These are phyloP conservation scores for Quercus robur DNA, from an alignment of 306 rosid species.

Conservation along the genomic window DNA sequence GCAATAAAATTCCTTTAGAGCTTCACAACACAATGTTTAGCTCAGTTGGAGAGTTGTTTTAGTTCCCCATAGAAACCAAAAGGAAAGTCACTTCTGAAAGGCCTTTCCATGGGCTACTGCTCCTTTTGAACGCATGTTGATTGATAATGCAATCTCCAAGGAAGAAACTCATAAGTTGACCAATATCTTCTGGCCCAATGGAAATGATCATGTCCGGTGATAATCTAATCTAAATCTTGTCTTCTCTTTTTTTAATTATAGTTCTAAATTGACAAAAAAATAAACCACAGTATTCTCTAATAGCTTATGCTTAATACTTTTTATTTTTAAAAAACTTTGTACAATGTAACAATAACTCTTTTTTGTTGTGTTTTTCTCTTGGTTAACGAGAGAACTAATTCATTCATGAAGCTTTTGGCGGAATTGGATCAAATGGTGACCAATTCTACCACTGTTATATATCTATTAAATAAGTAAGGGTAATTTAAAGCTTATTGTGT, in stretches of 20 bases:
- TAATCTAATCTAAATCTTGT: not conserved
- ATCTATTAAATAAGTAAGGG: too few species aligned
- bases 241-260: too few species aligned
- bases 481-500: too few species aligned
- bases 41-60: constrained; percentile 10
- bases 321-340: not conserved
- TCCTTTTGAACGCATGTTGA: constrained; percentile 7
- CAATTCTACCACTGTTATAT: too few species aligned
- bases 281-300: not conserved
- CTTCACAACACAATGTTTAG: constrained; percentile 4
- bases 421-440: constrained; percentile 10
- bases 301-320: not conserved
- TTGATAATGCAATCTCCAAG: not conserved
- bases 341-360: not conserved
- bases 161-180: not conserved
- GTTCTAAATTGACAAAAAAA: too few species aligned
- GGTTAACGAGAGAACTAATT: not conserved
- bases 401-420: not conserved
- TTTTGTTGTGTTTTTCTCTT: not conserved
- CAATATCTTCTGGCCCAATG: constrained; percentile 14
- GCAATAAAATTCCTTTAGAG: not conserved
- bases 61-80: constrained; percentile 13
- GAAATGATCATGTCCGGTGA: constrained; percentile 5
- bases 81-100: not conserved
- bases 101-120: constrained; percentile 9